Percentiles rank a stretch among this genome's conserved stretches.
Conservation (phyloP, 2,329 filamentous ascomycete genomes). For the Cladophialophora yegresii region DNA sequence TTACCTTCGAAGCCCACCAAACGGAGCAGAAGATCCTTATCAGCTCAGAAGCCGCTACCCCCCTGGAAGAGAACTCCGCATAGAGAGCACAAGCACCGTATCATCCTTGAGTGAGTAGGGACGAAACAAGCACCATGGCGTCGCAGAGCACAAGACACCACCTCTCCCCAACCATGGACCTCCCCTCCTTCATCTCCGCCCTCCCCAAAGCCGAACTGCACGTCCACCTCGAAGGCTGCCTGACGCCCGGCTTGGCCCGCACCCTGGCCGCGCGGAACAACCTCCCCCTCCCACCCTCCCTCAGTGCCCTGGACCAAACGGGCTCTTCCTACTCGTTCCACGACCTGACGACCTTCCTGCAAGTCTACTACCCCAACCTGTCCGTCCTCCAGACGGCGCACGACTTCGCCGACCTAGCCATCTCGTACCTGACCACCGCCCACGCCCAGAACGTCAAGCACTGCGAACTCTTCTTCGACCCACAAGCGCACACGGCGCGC, state of each 20-base stretch:
- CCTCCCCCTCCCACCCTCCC: conserved; percentile 25
- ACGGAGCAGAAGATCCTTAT: background rate
- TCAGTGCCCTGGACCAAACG: conserved; percentile 24
- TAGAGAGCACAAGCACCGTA: background rate
- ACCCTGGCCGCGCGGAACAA: conserved; percentile 32
- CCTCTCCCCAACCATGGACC: conserved; percentile 10
- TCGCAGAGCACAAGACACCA: background rate
- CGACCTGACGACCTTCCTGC: conserved; percentile 58
- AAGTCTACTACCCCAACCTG: conserved; percentile 78
- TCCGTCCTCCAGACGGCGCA: conserved; percentile 63
- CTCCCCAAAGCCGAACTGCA: conserved; percentile 36
- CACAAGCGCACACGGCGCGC: conserved; percentile 69
- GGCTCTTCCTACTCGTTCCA: conserved; percentile 30
- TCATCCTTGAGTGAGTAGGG: background rate
- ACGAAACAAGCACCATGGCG: conserved; percentile 3
- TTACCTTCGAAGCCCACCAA: background rate
- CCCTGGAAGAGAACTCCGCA: background rate
- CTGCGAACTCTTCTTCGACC: conserved; percentile 79
- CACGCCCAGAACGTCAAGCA: conserved; percentile 67
- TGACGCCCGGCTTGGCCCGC: conserved; percentile 30
- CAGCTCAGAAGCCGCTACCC: background rate
- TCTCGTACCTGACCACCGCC: conserved; percentile 69
- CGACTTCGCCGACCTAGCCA: conserved; percentile 74
- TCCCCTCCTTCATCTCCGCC: conserved; percentile 29
- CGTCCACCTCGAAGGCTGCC: conserved; percentile 33